Percentiles rank a stretch among this genome's conserved stretches.
These are phyloP conservation scores for Aspergillus diversus DNA, from an alignment of 495 filamentous ascomycete genomes.

Conservation along the genomic window DNA sequence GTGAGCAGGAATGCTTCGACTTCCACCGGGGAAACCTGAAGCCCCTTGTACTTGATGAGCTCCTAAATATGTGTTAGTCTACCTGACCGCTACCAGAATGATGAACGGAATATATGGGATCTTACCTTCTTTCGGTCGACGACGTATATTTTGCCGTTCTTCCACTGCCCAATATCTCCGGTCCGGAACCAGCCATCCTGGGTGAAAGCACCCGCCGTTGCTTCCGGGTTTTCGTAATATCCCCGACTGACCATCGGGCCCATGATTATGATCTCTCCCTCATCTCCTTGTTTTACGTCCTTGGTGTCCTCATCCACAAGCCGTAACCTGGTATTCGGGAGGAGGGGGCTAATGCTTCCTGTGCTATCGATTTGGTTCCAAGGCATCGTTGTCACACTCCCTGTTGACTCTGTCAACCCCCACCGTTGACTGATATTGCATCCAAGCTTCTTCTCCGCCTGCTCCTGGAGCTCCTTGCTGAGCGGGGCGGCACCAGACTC, in stretches of 20 bases:
- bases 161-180: conserved; percentile 78
- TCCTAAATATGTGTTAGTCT: conserved; percentile 17
- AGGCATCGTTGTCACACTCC: conserved; percentile 26
- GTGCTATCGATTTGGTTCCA: conserved; percentile 22
- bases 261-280: conserved; percentile 24
- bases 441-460: conserved; percentile 24
- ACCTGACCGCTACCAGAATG: not conserved
- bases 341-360: conserved; percentile 23
- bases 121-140: conserved; percentile 25
- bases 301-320: conserved; percentile 17
- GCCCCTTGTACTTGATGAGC: conserved; percentile 27
- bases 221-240: conserved; percentile 75
- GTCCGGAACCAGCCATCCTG: conserved; percentile 87
- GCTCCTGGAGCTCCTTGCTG: conserved; percentile 18
- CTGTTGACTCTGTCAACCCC: conserved; percentile 26
- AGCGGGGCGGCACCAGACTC: conserved; percentile 26
- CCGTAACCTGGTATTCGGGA: conserved; percentile 21
- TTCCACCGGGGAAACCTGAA: conserved; percentile 28
- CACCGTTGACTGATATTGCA: conserved; percentile 25
- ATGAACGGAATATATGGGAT: not conserved
- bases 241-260: conserved; percentile 58
- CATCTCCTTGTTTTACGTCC: conserved; percentile 16
- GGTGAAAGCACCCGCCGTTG: conserved; percentile 71
- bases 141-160: conserved; percentile 47
- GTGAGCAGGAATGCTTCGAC: conserved; percentile 24